Percentiles rank a stretch among this genome's conserved stretches.
Conservation (phyloP, 192 early-diverging fungal species). For the Phlyctochytrium bullatum region DNA sequence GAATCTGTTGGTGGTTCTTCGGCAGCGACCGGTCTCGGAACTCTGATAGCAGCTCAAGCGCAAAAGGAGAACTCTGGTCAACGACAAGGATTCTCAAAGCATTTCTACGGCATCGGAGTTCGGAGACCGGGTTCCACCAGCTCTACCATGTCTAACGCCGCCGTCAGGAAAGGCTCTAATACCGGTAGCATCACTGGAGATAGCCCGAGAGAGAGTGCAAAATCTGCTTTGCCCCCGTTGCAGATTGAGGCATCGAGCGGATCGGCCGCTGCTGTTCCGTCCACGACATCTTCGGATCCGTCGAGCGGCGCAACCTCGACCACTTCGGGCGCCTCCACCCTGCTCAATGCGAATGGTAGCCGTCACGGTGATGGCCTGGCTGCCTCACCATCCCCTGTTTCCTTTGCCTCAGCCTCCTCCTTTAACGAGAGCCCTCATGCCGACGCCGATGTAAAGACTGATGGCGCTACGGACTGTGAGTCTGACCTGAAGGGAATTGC, state of each 20-base stretch:
- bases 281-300: no score
- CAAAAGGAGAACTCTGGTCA: background rate
- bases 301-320: background rate
- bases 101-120: background rate
- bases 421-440: background rate
- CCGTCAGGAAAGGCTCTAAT: background rate
- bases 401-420: background rate
- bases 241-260: background rate
- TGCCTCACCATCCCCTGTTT: background rate
- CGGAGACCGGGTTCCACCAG: background rate
- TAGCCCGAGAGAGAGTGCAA: no score
- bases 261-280: background rate
- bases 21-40: background rate
- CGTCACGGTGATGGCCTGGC: background rate
- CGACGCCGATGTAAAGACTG: background rate
- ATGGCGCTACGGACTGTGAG: background rate
- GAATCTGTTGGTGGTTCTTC: background rate
- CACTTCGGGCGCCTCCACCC: background rate
- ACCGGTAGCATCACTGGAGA: no score
- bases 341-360: background rate
- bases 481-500: background rate
- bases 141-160: background rate
- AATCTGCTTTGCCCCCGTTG: no score
- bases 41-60: no score
- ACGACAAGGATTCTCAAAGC: no score